phyloP scores from a whole-genome alignment of 192 early-diverging fungal species.

The Polychytrium aggregatum region DNA sequence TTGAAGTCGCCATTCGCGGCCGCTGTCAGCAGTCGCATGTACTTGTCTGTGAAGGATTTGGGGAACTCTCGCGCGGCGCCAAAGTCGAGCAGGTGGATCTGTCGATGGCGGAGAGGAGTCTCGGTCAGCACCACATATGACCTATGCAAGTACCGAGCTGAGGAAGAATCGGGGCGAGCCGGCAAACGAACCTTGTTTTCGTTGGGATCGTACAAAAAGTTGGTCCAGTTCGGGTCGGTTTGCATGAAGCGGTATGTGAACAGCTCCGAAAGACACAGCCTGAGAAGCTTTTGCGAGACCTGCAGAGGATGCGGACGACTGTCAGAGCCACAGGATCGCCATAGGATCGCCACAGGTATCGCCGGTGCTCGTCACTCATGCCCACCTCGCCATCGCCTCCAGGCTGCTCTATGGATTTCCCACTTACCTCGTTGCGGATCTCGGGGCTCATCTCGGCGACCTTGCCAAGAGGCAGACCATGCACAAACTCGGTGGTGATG shows the following conservation, averaged over 20 bases:
- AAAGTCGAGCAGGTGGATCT: constrained; percentile 87
- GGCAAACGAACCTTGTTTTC: constrained; percentile 32
- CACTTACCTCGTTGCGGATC: constrained; percentile 36
- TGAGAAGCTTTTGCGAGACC: constrained; percentile 65
- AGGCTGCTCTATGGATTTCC: not conserved
- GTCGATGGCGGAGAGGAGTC: not conserved
- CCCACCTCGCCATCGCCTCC: not conserved
- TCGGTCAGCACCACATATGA: no score
- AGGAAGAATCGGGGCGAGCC: no score
- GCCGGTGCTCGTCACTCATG: not conserved
- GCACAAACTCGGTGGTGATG: constrained; percentile 67
- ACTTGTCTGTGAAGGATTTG: constrained; percentile 60
- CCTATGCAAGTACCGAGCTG: no score
- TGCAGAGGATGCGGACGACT: constrained; percentile 3
- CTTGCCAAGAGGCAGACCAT: constrained; percentile 58
- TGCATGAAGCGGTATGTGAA: constrained; percentile 96
- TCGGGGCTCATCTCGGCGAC: constrained; percentile 47
- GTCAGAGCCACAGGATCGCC: not conserved
- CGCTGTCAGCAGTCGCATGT: constrained; percentile 62
- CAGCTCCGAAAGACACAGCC: constrained; percentile 77
- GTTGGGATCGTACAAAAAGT: constrained; percentile 76
- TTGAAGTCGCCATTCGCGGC: constrained; percentile 64
- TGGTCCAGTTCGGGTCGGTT: constrained; percentile 98
- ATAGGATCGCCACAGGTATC: no score
- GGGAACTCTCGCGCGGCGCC: constrained; percentile 80